Conservation (phyloP, 495 filamentous ascomycete species). For the Jackrogersella multiformis region DNA sequence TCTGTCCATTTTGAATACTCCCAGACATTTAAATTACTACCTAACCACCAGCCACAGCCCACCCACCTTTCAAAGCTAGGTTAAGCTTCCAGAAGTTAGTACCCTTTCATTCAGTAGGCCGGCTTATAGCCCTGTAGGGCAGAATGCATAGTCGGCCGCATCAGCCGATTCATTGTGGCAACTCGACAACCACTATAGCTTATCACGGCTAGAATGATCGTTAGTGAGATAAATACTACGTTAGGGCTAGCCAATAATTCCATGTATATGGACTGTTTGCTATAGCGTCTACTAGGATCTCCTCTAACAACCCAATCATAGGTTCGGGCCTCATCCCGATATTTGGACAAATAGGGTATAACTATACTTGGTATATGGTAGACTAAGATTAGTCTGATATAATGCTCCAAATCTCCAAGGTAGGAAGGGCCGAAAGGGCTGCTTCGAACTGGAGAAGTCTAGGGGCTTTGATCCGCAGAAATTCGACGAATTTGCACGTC, state of each 20-base stretch:
- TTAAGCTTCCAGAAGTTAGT: slow-evolving; percentile 3
- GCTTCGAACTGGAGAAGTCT: not conserved
- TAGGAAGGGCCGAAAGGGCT: slow-evolving; percentile 30
- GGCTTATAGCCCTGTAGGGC: slow-evolving; percentile 6
- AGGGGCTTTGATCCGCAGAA: slow-evolving; percentile 14
- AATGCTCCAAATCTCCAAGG: slow-evolving; percentile 10
- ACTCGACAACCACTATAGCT: slow-evolving; percentile 10
- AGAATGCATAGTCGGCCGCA: slow-evolving; percentile 34
- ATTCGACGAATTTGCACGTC: slow-evolving; percentile 11
- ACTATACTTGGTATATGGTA: slow-evolving; percentile 6
- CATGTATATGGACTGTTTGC: slow-evolving; percentile 4
- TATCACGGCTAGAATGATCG: not conserved
- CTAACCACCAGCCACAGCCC: not conserved
- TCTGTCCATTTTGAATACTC: slow-evolving; percentile 4
- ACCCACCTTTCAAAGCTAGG: not conserved
- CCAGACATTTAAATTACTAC: not conserved
- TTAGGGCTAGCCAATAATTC: slow-evolving; percentile 22
- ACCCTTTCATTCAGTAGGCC: not conserved
- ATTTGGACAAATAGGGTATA: slow-evolving; percentile 1
- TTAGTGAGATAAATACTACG: slow-evolving; percentile 19
- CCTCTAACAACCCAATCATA: slow-evolving; percentile 10
- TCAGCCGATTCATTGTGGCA: slow-evolving; percentile 11
- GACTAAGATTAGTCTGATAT: slow-evolving; percentile 3
- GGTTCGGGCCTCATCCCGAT: slow-evolving; percentile 3
- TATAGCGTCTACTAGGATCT: slow-evolving; percentile 7